phyloP scores from a whole-genome alignment of 2,329 filamentous ascomycete species.

The Fusarium sp. region DNA sequence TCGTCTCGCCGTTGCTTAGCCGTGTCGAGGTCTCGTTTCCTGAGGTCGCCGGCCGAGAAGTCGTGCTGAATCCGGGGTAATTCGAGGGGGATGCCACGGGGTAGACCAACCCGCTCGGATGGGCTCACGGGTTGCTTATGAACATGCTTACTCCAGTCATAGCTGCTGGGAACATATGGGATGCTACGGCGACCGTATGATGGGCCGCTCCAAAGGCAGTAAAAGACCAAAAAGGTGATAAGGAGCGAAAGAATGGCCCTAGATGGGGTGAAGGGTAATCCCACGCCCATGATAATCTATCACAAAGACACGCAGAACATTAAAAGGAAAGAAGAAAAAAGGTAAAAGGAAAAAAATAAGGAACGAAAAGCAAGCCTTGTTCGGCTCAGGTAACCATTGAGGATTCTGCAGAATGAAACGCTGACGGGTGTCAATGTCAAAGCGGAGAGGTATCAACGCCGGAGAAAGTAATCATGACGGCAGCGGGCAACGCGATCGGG shows the following conservation, averaged over 20 bases:
- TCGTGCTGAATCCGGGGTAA: conserved; percentile 38
- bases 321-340: background rate
- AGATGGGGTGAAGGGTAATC: conserved; percentile 33
- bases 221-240: conserved; percentile 26
- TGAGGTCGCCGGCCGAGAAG: conserved; percentile 28
- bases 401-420: background rate
- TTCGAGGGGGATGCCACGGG: conserved; percentile 17
- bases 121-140: conserved; percentile 20
- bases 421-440: background rate
- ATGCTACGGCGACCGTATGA: conserved; percentile 16
- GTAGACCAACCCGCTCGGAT: conserved; percentile 20
- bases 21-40: conserved; percentile 16
- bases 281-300: conserved; percentile 33
- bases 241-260: conserved; percentile 31
- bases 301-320: background rate
- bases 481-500: background rate
- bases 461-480: background rate
- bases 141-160: conserved; percentile 36
- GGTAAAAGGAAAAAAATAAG: background rate
- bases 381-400: conserved; percentile 28
- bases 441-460: conserved; percentile 5
- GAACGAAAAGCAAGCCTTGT: conserved; percentile 1
- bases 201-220: conserved; percentile 22
- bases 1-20: conserved; percentile 43
- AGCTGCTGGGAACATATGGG: conserved; percentile 35